These are phyloP conservation scores for Trametes villosa DNA, from an alignment of 768 basidiomycete species.

Conservation along the genomic window DNA sequence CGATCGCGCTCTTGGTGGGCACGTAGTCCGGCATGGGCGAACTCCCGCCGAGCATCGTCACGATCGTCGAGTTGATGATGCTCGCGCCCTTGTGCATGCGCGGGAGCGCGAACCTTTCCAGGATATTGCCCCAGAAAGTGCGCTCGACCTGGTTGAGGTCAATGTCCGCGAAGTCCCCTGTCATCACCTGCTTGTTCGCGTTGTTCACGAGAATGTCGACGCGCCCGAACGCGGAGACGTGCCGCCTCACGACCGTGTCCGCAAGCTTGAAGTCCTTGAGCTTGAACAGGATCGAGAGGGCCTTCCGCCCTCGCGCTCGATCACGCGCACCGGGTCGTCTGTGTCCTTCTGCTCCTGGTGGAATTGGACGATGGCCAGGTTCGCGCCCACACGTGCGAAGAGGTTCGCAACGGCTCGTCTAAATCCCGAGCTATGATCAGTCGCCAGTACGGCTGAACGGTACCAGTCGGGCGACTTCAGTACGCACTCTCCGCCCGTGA, in stretches of 20 bases:
- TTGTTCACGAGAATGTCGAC: slow-evolving; percentile 67
- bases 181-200: slow-evolving; percentile 53
- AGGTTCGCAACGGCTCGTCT: slow-evolving; percentile 54
- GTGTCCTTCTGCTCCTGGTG: slow-evolving; percentile 61
- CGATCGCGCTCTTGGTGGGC: slow-evolving; percentile 63
- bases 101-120: slow-evolving; percentile 63
- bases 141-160: slow-evolving; percentile 59
- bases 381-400: slow-evolving; percentile 58
- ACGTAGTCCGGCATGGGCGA: slow-evolving; percentile 51
- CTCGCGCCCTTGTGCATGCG: slow-evolving; percentile 64
- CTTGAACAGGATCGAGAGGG: slow-evolving; percentile 44
- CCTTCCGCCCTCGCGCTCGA: slow-evolving; percentile 48
- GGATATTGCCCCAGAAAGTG: slow-evolving; percentile 60
- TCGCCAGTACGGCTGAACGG: background rate
- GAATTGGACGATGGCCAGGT: slow-evolving; percentile 57
- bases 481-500: slow-evolving; percentile 30
- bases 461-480: background rate
- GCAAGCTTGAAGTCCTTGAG: slow-evolving; percentile 49
- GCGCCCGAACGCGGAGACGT: slow-evolving; percentile 48
- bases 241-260: slow-evolving; percentile 46
- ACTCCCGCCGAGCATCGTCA: slow-evolving; percentile 52
- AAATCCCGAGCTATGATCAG: slow-evolving; percentile 47
- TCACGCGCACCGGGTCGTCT: slow-evolving; percentile 49
- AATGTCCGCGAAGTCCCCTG: no score
- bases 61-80: slow-evolving; percentile 65